phyloP scores from a whole-genome alignment of 2,329 filamentous ascomycete genomes.

The Aspergillus fischeri region DNA sequence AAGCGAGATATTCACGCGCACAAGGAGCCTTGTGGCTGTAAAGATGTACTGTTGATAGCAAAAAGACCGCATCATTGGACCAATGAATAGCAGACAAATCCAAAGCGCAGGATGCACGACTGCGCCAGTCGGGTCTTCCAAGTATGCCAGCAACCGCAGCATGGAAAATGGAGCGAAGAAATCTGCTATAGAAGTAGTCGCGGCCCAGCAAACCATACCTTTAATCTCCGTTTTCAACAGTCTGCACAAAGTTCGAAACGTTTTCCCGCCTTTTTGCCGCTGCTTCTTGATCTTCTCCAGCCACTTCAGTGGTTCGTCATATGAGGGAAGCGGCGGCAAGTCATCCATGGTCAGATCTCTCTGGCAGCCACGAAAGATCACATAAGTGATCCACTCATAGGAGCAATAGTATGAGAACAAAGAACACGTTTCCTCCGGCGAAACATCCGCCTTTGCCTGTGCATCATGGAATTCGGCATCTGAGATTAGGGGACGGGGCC shows the following conservation, averaged over 20 bases:
- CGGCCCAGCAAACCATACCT: slow-evolving; percentile 25
- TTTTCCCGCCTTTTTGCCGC: slow-evolving; percentile 25
- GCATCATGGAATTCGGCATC: slow-evolving; percentile 16
- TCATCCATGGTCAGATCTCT: slow-evolving; percentile 29
- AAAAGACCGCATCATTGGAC: slow-evolving; percentile 48
- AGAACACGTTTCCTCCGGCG: slow-evolving; percentile 31
- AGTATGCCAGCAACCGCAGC: slow-evolving; percentile 51
- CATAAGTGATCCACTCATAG: slow-evolving; percentile 32
- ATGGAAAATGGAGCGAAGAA: slow-evolving; percentile 52
- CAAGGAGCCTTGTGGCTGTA: slow-evolving; percentile 53
- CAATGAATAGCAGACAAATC: slow-evolving; percentile 52
- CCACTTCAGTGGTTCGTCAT: slow-evolving; percentile 27
- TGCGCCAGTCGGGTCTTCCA: slow-evolving; percentile 45
- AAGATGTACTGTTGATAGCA: slow-evolving; percentile 57
- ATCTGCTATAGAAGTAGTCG: slow-evolving; percentile 35
- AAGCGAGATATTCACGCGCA: slow-evolving; percentile 54
- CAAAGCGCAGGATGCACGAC: slow-evolving; percentile 50
- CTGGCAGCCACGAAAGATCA: slow-evolving; percentile 26
- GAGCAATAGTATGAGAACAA: slow-evolving; percentile 31
- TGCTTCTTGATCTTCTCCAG: slow-evolving; percentile 20
- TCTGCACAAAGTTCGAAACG: slow-evolving; percentile 21
- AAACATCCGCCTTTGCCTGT: slow-evolving; percentile 8
- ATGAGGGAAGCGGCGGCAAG: slow-evolving; percentile 28
- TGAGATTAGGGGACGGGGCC: slow-evolving; percentile 12
- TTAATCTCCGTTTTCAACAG: slow-evolving; percentile 23